Base-by-base conservation (phyloP, 441 rosid species). In the Euphorbia schlechtendalii region DNA sequence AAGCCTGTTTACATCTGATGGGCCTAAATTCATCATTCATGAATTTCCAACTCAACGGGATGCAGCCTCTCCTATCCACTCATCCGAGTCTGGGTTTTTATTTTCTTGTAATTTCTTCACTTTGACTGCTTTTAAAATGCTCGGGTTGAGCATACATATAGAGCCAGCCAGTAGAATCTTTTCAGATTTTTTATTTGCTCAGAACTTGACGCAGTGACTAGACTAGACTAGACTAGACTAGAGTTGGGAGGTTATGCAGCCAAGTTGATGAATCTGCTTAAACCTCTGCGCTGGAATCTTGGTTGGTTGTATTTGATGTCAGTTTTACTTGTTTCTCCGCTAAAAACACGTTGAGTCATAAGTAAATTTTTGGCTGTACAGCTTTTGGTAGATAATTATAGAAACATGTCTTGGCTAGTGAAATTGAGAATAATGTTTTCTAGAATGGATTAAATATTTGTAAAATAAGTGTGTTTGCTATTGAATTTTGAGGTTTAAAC, bases 1-100 rank as follows among this genome's bases (percentile, higher is more conserved):
- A 95, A 86, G 70, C 97, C 96, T 73, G 96, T 88, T 60, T 88
- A 88, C 66, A 86, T 88, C 73, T 88, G 83, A 85, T 3, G 72
- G 57, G 36, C 20, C 36, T 28, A 8, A 3, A 18, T 58, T 22
- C 12, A n/a, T 11, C n/a, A 56, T 41, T 12, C 46, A 10, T 41
- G 46, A 45, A 10, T 24, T 43, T 24, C n/a, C n/a, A n/a, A n/a
- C n/a, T n/a, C n/a, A n/a, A 60, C 56, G 51, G 71, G 73, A 73
- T 61, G 30, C 63, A 36, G 60, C 51, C n/a, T 46, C 36, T 74
- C 66, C 71, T 75, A 53, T 53, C 66, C 64, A 27, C 34, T 34
- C 52, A 21, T 60, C 64, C 65, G 65, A 61, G 72, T 69, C 15
- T 69, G 67, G 74, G 75, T 63, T 49, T 62, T 69, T 61, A 65